Base-by-base conservation (phyloP, 176 grass and related monocot species). In the Urochloa ruziziensis region DNA sequence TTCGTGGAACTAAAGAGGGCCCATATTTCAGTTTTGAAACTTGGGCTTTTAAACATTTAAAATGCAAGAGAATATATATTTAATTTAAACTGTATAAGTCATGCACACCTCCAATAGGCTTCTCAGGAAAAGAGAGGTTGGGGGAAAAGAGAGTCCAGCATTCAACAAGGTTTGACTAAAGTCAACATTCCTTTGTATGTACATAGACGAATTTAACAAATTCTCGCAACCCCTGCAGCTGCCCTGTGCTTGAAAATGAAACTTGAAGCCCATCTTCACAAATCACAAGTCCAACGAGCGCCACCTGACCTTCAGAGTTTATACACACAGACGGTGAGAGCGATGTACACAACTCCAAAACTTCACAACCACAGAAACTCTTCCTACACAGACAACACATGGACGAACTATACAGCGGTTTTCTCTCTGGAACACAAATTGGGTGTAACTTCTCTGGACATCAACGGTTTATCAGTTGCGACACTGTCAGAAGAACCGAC, bases 401-500 rank as follows among this genome's bases (percentile, higher is more conserved):
- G 42, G 40, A 84, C 39, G 23, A 75, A 86, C 79, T 86, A 71
- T 82, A 72, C 63, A 81, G 1, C 4, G 6, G 79, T 59, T 33
- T 64, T 32, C 19, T 46, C 47, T 47, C 17, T 17, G 6, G 30
- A 74, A 40, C 32, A 37, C 7, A 11, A 8, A 36, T 40, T 25
- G 21, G 35, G 37, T 35, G 24, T 18, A 16, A 46, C 64, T 77
- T 21, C 73, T 64, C 35, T 49, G 64, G 21, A 36, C 64, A 18
- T 66, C 57, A 54, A 1, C 15, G 4, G 62, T n/a, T n/a, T 13
- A 23, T 54, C 62, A 52, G 14, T 34, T 30, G n/a, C 40, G 10
- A 46, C 25, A 33, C 12, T 36, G 28, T 93, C 72, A 96, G 52
- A 94, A 99, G 76, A 96, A 96, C 23, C 96, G 89, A 19, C 96